A percentile compares a stretch with the other conserved stretches of the same genome.
phyloP scores from a whole-genome alignment of 1,284 basidiomycete genomes.

The Pseudozyma sp. region DNA sequence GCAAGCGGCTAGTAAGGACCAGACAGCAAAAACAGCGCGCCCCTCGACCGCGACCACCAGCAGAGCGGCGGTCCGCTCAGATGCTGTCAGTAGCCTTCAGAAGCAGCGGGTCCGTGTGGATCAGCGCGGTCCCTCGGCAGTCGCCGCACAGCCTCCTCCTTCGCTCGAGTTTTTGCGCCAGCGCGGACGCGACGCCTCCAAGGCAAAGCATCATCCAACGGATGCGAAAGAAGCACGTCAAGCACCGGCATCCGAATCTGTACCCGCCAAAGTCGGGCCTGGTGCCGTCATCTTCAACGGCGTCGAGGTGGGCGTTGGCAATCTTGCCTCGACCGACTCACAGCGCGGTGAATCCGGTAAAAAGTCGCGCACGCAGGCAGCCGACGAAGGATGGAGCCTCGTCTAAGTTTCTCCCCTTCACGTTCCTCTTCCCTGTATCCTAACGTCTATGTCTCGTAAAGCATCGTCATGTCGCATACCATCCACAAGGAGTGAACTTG shows the following conservation, averaged over 20 bases:
- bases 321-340: conserved; percentile 6
- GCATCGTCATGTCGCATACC: background rate
- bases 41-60: background rate
- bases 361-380: conserved; percentile 20
- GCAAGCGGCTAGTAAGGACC: background rate
- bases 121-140: background rate
- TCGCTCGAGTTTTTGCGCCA: conserved; percentile 47
- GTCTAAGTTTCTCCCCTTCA: conserved; percentile 2
- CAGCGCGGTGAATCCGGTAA: conserved; percentile 7
- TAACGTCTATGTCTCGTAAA: background rate
- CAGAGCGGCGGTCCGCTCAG: background rate
- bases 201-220: background rate
- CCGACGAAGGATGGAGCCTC: conserved; percentile 39
- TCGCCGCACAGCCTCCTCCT: conserved; percentile 18
- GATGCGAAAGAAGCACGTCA: background rate
- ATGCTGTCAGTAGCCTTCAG: conserved; percentile 14
- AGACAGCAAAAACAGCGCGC: background rate
- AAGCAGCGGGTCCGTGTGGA: conserved; percentile 13
- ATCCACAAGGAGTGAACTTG: background rate
- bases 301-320: conserved; percentile 44
- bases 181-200: conserved; percentile 34
- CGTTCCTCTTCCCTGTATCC: background rate
- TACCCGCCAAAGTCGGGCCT: conserved; percentile 19
- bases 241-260: background rate
- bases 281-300: conserved; percentile 53